Evolutionary conservation across 2,329 filamentous ascomycete genomes (phyloP).

Genomic region (Exophiala bonariae): DNA sequence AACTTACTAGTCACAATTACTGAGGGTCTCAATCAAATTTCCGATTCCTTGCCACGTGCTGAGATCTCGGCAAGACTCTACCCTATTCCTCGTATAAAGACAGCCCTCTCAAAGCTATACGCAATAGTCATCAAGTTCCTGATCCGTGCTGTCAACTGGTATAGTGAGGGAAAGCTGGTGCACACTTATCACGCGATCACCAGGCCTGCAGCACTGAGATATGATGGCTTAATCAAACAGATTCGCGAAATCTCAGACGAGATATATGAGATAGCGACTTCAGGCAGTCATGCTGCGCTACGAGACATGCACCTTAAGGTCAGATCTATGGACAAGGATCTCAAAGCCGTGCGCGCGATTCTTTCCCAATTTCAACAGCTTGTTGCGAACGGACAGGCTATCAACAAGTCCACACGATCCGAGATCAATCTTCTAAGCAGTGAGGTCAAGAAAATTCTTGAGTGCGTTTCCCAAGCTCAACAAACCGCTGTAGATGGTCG

Average conservation of each 20-base stretch:
- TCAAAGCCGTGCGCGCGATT: too few species aligned
- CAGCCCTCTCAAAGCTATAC: constrained; percentile 23
- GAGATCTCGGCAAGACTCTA: constrained; percentile 20
- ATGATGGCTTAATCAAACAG: constrained; percentile 20
- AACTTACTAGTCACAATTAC: constrained; percentile 16
- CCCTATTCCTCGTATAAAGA: constrained; percentile 21
- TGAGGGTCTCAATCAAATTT: constrained; percentile 22
- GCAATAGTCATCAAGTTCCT: constrained; percentile 27
- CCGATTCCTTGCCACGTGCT: constrained; percentile 19
- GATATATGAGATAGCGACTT: too few species aligned
- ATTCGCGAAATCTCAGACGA: constrained; percentile 13
- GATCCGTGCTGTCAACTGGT: constrained; percentile 24
- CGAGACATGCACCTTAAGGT: too few species aligned
- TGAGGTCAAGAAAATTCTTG: too few species aligned
- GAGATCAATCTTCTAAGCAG: too few species aligned
- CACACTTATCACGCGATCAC: constrained; percentile 20
- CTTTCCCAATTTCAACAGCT: too few species aligned
- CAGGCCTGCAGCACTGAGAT: constrained; percentile 24
- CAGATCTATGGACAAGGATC: too few species aligned
- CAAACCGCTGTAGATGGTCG: too few species aligned
- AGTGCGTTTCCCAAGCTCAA: too few species aligned
- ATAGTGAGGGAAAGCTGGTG: constrained; percentile 14
- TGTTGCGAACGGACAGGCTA: too few species aligned
- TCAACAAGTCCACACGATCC: too few species aligned
- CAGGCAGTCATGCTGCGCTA: too few species aligned